Evolutionary conservation across 345 rosid genomes (phyloP).

Genomic region (Erodium maritimum): DNA sequence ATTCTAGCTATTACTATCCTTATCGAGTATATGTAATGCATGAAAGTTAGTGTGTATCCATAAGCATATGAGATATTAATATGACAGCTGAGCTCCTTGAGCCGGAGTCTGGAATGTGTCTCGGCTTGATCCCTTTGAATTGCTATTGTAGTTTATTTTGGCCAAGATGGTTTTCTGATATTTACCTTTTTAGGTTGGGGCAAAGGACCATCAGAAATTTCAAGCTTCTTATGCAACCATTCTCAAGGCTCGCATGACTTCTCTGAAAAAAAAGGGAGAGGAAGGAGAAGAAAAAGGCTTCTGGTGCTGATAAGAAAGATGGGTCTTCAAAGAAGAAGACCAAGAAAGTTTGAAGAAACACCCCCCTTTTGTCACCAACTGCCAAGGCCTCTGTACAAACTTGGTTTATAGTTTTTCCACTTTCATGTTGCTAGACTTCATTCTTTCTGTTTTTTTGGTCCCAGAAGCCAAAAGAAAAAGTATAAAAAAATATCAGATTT

Average conservation of each 20-base stretch:
- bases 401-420: background rate
- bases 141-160: background rate
- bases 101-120: background rate
- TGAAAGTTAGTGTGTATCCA: background rate
- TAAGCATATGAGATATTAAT: background rate
- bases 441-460: too few relatives aligned
- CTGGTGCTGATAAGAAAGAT: constrained; percentile 45
- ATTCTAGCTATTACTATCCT: too few relatives aligned
- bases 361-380: background rate
- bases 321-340: constrained; percentile 13
- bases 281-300: constrained; percentile 72
- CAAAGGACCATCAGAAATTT: constrained; percentile 81
- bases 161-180: constrained; percentile 5
- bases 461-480: too few relatives aligned
- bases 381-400: background rate
- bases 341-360: background rate
- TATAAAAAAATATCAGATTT: background rate
- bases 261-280: constrained; percentile 90
- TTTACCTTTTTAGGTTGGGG: constrained; percentile 53
- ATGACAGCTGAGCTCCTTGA: background rate
- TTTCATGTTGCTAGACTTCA: background rate
- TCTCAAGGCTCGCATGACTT: constrained; percentile 83
- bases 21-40: too few relatives aligned
- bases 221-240: constrained; percentile 92
- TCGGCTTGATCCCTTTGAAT: background rate